These are phyloP conservation scores for Stagonosporopsis rhizophila DNA, from an alignment of 2,329 filamentous ascomycete genomes.

Conservation along the genomic window DNA sequence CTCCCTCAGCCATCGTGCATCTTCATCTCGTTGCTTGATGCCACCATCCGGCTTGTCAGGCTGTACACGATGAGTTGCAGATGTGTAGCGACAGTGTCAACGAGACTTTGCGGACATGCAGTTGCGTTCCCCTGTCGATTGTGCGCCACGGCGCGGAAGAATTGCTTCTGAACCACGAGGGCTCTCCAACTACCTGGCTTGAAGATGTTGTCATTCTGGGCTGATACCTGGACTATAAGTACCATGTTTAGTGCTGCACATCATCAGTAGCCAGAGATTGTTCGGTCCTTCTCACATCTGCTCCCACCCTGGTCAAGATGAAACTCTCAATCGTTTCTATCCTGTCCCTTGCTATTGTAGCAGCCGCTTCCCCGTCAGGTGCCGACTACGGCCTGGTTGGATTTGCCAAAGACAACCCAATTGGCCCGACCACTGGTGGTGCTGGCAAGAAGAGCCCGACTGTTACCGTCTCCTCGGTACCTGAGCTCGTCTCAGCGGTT, in stretches of 20 bases:
- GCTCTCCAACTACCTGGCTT: conserved; percentile 7
- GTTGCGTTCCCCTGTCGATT: conserved; percentile 4
- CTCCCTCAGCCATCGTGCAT: conserved; percentile 21
- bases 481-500: conserved; percentile 38
- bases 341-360: conserved; percentile 25
- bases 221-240: conserved; percentile 15
- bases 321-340: conserved; percentile 35
- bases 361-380: conserved; percentile 28
- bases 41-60: conserved; percentile 12
- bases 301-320: conserved; percentile 23
- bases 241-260: conserved; percentile 1
- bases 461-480: conserved; percentile 38
- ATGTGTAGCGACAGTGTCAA: not conserved
- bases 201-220: not conserved
- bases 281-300: conserved; percentile 2
- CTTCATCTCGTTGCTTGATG: conserved; percentile 16
- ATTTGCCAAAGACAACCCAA: conserved; percentile 44
- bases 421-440: conserved; percentile 44
- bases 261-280: conserved; percentile 4
- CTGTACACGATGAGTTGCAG: conserved; percentile 14
- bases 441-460: conserved; percentile 36
- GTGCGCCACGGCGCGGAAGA: conserved; percentile 25
- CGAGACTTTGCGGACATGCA: conserved; percentile 5
- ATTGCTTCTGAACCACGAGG: conserved; percentile 10
- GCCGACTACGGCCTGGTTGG: conserved; percentile 40